Conservation (phyloP, 2,329 filamentous ascomycete species). For the Fusarium nodosum region DNA sequence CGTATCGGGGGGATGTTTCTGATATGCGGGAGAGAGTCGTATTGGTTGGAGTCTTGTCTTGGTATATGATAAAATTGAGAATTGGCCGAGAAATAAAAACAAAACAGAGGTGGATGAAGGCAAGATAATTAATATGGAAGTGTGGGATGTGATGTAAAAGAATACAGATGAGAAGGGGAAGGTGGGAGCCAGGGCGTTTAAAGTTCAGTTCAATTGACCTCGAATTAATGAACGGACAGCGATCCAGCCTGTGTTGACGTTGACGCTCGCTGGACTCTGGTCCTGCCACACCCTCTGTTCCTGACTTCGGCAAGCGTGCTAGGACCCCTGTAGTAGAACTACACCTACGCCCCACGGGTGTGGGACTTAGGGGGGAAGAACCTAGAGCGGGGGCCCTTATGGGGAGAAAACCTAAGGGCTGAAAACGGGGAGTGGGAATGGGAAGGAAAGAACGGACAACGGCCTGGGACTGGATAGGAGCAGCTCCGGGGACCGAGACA, state of each 20-base stretch:
- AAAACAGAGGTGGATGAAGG: constrained; percentile 5
- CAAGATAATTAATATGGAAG: constrained; percentile 11
- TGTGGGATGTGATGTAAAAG: constrained; percentile 35
- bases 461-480: constrained; percentile 2
- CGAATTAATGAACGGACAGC: constrained; percentile 11
- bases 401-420: not conserved
- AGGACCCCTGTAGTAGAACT: constrained; percentile 18
- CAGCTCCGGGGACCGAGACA: constrained; percentile 15
- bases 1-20: constrained; percentile 18
- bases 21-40: constrained; percentile 11
- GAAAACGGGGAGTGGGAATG: constrained; percentile 11
- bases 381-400: not conserved
- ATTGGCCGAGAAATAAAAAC: constrained; percentile 14
- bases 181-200: constrained; percentile 32
- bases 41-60: constrained; percentile 10
- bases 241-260: constrained; percentile 30
- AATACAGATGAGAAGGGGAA: constrained; percentile 29
- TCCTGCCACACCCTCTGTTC: constrained; percentile 36
- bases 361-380: not conserved
- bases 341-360: constrained; percentile 16
- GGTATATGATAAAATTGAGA: constrained; percentile 3
- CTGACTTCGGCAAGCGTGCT: constrained; percentile 37
- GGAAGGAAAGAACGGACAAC: not conserved
- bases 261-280: constrained; percentile 13
- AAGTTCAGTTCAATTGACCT: constrained; percentile 21